phyloP scores from a whole-genome alignment of 2,329 filamentous ascomycete species.

The Coniochaeta ligniaria region DNA sequence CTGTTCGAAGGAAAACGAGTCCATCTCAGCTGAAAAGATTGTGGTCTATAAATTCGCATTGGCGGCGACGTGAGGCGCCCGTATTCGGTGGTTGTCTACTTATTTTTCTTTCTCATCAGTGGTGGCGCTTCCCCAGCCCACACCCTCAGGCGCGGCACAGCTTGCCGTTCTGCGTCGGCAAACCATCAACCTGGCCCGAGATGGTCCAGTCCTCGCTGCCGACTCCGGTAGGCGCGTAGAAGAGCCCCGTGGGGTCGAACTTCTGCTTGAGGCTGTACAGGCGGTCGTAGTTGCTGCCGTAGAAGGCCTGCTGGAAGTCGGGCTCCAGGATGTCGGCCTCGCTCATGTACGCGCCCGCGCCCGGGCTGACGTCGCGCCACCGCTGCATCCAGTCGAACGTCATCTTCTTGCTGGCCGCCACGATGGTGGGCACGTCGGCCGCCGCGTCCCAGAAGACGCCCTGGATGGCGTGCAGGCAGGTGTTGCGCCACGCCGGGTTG shows the following conservation, averaged over 20 bases:
- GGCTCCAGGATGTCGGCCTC: conserved; percentile 40
- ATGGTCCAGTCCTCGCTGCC: conserved; percentile 41
- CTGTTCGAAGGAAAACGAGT: not conserved
- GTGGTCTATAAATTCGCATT: not conserved
- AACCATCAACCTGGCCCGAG: not conserved
- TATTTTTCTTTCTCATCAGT: not conserved
- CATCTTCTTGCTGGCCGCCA: conserved; percentile 18
- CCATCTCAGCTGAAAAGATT: not conserved
- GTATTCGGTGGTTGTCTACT: not conserved
- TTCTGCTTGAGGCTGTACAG: conserved; percentile 39
- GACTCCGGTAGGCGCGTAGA: conserved; percentile 40
- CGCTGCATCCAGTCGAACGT: conserved; percentile 21
- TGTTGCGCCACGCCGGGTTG: conserved; percentile 29
- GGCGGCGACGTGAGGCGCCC: not conserved
- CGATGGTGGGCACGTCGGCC: conserved; percentile 20
- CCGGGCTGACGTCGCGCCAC: conserved; percentile 30
- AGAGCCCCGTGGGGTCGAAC: conserved; percentile 38
- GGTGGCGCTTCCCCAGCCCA: not conserved
- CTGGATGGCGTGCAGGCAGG: conserved; percentile 23
- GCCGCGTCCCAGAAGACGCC: conserved; percentile 24
- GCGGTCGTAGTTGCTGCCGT: conserved; percentile 34
- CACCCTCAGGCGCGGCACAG: not conserved
- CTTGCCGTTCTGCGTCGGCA: not conserved
- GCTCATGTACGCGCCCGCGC: conserved; percentile 39
- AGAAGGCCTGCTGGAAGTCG: conserved; percentile 36